Conservation (phyloP, 2,329 filamentous ascomycete genomes). For the Diaporthe sp. region DNA sequence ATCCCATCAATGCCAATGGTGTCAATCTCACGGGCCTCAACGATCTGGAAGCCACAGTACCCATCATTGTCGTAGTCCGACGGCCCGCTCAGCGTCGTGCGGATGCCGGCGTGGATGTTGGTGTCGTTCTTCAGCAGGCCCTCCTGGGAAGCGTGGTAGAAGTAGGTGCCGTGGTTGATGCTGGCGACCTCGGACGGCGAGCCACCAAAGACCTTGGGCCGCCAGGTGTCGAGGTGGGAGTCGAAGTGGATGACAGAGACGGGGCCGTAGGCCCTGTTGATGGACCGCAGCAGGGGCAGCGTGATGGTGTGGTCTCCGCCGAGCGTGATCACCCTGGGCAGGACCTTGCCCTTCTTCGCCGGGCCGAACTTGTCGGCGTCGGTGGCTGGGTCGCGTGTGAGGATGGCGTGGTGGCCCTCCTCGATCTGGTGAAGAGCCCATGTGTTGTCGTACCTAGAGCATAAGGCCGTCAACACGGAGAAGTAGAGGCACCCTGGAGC, state of each 20-base stretch:
- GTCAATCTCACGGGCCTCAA: slow-evolving; percentile 74
- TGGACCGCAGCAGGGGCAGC: slow-evolving; percentile 68
- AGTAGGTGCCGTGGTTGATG: slow-evolving; percentile 92
- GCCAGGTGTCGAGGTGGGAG: slow-evolving; percentile 76
- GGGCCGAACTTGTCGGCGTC: slow-evolving; percentile 76
- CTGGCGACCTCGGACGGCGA: slow-evolving; percentile 80
- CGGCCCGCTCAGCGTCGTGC: slow-evolving; percentile 82
- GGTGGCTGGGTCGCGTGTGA: slow-evolving; percentile 78
- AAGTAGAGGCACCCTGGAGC: no score
- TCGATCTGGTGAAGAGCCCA: slow-evolving; percentile 89
- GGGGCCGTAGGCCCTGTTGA: slow-evolving; percentile 72
- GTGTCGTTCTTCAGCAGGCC: slow-evolving; percentile 84
- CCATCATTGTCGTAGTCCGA: slow-evolving; percentile 89
- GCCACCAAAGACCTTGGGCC: slow-evolving; percentile 87
- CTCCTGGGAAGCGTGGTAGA: slow-evolving; percentile 84
- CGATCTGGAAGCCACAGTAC: slow-evolving; percentile 86
- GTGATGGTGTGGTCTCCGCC: slow-evolving; percentile 75
- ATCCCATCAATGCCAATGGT: slow-evolving; percentile 74
- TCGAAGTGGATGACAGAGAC: slow-evolving; percentile 74
- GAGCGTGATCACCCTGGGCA: slow-evolving; percentile 85
- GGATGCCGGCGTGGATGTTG: slow-evolving; percentile 90
- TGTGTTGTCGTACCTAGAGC: slow-evolving; percentile 80
- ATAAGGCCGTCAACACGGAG: not conserved
- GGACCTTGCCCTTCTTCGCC: slow-evolving; percentile 78
- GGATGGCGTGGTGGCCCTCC: slow-evolving; percentile 82